These are phyloP conservation scores for Komagataella ulmi DNA, from an alignment of 805 yeast genomes.

Conservation along the genomic window DNA sequence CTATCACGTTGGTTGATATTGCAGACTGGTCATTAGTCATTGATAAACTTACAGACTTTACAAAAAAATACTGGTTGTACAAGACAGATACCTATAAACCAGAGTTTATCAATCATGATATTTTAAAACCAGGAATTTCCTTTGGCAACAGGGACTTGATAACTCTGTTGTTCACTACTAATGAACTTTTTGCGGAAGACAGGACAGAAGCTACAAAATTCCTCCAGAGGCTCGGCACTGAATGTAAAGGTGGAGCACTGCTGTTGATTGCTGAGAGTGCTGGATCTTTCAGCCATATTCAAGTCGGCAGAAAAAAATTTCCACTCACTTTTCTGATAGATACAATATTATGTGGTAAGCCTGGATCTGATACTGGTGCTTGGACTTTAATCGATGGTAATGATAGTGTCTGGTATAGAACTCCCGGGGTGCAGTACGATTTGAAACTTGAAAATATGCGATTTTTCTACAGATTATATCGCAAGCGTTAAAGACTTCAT, in stretches of 20 bases:
- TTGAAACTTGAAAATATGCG: constrained; percentile 80
- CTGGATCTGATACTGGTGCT: constrained; percentile 27
- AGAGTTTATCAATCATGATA: constrained; percentile 21
- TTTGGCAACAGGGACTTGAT: constrained; percentile 31
- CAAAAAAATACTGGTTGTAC: constrained; percentile 1
- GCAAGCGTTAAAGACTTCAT: constrained; percentile 16
- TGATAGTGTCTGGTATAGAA: constrained; percentile 77
- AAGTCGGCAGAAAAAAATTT: constrained; percentile 62
- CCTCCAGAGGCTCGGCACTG: constrained; percentile 34
- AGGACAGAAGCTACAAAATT: constrained; percentile 45
- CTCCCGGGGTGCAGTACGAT: constrained; percentile 40
- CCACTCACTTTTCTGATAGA: constrained; percentile 77
- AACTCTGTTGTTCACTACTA: constrained; percentile 74
- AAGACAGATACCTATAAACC: constrained; percentile 13
- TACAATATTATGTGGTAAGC: constrained; percentile 47
- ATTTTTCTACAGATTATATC: constrained; percentile 65
- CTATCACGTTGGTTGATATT: constrained; percentile 53
- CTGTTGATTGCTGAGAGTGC: constrained; percentile 76
- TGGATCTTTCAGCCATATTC: constrained; percentile 75
- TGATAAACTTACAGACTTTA: constrained; percentile 3
- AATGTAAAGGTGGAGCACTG: constrained; percentile 43
- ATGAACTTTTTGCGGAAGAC: constrained; percentile 68
- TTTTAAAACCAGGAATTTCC: constrained; percentile 17
- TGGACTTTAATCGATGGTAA: constrained; percentile 58
- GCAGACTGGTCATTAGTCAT: constrained; percentile 64